Percentiles rank a stretch among this genome's conserved stretches.
Evolutionary conservation across 352 stramenopile species (phyloP).

Genomic region (Phytopythium chamaehyphon): DNA sequence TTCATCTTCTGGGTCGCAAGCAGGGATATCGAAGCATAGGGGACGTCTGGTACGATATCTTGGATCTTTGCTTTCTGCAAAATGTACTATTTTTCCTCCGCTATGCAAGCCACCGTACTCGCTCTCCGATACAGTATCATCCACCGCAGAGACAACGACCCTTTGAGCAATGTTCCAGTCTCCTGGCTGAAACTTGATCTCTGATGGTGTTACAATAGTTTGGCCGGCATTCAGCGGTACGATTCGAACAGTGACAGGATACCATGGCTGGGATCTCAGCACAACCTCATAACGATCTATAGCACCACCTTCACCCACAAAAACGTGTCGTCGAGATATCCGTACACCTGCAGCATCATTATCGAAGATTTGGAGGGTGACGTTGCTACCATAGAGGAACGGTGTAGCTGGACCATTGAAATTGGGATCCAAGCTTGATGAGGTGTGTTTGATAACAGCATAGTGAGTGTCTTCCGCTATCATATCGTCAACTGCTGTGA

Average conservation of each 20-base stretch:
- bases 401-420: constrained; percentile 48
- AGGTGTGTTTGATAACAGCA: constrained; percentile 40
- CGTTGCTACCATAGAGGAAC: constrained; percentile 53
- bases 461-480: constrained; percentile 66
- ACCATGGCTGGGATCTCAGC: constrained; percentile 52
- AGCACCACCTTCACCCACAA: constrained; percentile 49
- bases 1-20: constrained; percentile 33
- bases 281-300: constrained; percentile 56
- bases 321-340: constrained; percentile 54
- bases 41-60: constrained; percentile 60
- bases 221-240: constrained; percentile 42
- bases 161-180: constrained; percentile 51
- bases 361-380: constrained; percentile 68
- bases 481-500: constrained; percentile 50
- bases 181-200: constrained; percentile 32
- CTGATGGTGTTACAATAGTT: constrained; percentile 19
- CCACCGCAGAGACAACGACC: constrained; percentile 42
- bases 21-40: constrained; percentile 52
- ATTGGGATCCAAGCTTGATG: constrained; percentile 41
- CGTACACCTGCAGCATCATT: constrained; percentile 52
- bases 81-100: constrained; percentile 53
- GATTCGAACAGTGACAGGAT: constrained; percentile 43
- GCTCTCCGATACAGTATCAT: constrained; percentile 52
- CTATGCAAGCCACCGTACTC: constrained; percentile 60
- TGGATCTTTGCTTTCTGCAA: constrained; percentile 48